A percentile compares a stretch with the other conserved stretches of the same genome.
Evolutionary conservation across 352 stramenopile species (phyloP).

Genomic region (Thraustochytrium striatum): DNA sequence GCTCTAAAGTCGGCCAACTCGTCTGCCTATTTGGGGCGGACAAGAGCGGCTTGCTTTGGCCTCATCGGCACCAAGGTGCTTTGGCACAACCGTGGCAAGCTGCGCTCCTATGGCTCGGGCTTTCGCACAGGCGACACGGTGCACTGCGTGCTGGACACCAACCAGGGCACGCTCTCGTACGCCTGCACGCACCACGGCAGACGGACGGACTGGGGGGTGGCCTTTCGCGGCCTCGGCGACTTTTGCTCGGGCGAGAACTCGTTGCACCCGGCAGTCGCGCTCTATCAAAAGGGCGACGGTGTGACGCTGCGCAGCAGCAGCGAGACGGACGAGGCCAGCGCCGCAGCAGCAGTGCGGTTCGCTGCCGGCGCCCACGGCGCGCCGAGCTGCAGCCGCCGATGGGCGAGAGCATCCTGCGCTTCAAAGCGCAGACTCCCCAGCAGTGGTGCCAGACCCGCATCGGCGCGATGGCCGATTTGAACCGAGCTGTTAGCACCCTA

Average conservation of each 20-base stretch:
- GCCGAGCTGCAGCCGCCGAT: too few relatives aligned
- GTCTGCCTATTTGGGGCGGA: conserved; percentile 75
- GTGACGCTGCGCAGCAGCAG: conserved; percentile 65
- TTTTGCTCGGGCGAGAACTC: conserved; percentile 61
- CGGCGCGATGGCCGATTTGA: too few relatives aligned
- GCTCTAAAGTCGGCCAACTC: conserved; percentile 75
- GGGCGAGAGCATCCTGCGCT: too few relatives aligned
- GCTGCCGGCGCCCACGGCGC: too few relatives aligned
- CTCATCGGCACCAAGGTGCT: conserved; percentile 76
- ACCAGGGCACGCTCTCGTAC: conserved; percentile 76
- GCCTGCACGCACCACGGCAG: conserved; percentile 67
- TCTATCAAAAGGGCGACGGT: conserved; percentile 80
- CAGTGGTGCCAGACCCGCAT: too few relatives aligned
- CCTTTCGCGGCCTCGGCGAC: conserved; percentile 76
- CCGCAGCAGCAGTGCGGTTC: too few relatives aligned
- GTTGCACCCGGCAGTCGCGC: conserved; percentile 73
- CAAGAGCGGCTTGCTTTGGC: too few relatives aligned
- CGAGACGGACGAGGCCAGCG: too few relatives aligned
- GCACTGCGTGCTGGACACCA: conserved; percentile 72
- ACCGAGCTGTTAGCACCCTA: too few relatives aligned
- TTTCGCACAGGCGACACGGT: conserved; percentile 77
- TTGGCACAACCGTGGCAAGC: conserved; percentile 80
- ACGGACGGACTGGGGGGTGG: conserved; percentile 70
- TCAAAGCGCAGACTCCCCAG: too few relatives aligned
- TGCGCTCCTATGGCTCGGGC: conserved; percentile 76